phyloP scores from a whole-genome alignment of 257 asterid genomes.

The Nicotiana undulata region DNA sequence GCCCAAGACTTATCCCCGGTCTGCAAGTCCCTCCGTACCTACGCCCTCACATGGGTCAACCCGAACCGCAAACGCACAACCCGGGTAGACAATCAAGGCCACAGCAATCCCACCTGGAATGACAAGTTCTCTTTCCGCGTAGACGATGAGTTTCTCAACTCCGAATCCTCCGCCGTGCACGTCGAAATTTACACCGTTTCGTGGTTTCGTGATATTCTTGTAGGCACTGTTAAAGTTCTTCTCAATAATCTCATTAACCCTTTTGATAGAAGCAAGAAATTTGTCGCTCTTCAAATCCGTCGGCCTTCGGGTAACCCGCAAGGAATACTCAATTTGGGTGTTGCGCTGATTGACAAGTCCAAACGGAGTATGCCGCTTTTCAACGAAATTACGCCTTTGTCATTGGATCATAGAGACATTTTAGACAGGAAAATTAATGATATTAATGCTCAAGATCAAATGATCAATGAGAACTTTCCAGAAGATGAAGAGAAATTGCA shows the following conservation, averaged over 20 bases:
- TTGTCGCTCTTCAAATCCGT: conserved; percentile 60
- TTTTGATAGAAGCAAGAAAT: conserved; percentile 15
- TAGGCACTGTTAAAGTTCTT: conserved; percentile 48
- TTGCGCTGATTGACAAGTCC: conserved; percentile 36
- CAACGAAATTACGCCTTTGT: background rate
- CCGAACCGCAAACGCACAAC: conserved; percentile 42
- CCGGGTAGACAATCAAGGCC: conserved; percentile 41
- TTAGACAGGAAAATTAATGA: conserved; percentile 2
- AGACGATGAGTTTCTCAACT: conserved; percentile 30
- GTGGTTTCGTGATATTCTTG: conserved; percentile 57
- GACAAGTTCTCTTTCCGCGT: conserved; percentile 54
- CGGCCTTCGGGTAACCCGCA: conserved; percentile 70
- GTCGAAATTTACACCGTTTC: conserved; percentile 54
- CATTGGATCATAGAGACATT: background rate
- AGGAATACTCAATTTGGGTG: conserved; percentile 82
- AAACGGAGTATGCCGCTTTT: conserved; percentile 35
- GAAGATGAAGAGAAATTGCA: conserved; percentile 11
- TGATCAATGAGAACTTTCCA: background rate
- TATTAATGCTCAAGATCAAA: background rate
- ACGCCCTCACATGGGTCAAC: conserved; percentile 51
- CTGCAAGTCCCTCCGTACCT: conserved; percentile 53
- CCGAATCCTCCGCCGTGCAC: conserved; percentile 29
- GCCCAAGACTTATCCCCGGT: conserved; percentile 61
- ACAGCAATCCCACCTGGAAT: conserved; percentile 59
- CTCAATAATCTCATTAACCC: conserved; percentile 38